Evolutionary conservation across 768 basidiomycete species (phyloP).

Genomic region (Pleurotus giganteus): DNA sequence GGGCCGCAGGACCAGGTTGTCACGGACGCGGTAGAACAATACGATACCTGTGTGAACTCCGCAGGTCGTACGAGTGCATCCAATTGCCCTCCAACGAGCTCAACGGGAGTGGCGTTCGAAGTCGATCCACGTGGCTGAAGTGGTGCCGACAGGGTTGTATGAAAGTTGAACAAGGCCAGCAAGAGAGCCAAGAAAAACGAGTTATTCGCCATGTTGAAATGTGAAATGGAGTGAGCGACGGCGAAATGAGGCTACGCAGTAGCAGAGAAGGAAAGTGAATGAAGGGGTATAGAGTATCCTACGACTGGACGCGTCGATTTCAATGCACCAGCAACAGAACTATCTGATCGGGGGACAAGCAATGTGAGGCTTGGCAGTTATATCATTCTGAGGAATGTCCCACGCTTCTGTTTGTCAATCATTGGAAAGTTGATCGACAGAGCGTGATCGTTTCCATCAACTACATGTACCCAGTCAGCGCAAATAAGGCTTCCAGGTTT

Average conservation of each 20-base stretch:
- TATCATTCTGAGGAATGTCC: too few species aligned
- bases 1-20: conserved; percentile 31
- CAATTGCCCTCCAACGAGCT: background rate
- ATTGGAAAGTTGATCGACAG: too few species aligned
- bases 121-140: conserved; percentile 2
- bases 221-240: background rate
- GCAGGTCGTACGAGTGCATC: conserved; percentile 25
- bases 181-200: background rate
- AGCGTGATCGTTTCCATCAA: too few species aligned
- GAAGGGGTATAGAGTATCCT: conserved; percentile 1
- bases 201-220: background rate
- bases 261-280: background rate
- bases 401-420: too few species aligned
- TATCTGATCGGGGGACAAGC: background rate
- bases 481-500: too few species aligned
- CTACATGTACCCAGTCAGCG: too few species aligned
- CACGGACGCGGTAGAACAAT: conserved; percentile 32
- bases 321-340: background rate
- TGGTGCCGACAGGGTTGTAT: background rate
- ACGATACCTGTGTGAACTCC: conserved; percentile 33
- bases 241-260: background rate
- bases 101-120: background rate
- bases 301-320: conserved; percentile 4
- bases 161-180: background rate
- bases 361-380: too few species aligned